Conservation (phyloP, 495 filamentous ascomycete genomes). For the Lentithecium fluviatile region DNA sequence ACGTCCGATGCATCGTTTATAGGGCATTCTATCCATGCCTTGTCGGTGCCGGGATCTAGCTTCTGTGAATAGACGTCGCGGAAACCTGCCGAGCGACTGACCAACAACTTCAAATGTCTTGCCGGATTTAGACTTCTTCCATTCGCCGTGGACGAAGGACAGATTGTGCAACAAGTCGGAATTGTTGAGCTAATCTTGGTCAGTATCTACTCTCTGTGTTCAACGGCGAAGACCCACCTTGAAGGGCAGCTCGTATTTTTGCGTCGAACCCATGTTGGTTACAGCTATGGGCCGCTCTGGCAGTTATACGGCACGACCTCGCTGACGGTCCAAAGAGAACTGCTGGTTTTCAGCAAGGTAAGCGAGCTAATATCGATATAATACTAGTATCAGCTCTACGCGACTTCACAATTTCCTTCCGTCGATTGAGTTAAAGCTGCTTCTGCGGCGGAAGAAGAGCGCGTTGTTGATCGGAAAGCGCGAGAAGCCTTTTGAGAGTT, state of each 20-base stretch:
- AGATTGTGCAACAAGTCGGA: slow-evolving; percentile 57
- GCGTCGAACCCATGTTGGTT: slow-evolving; percentile 11
- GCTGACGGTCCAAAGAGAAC: too few relatives aligned
- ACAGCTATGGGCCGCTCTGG: neutral
- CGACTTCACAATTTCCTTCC: too few relatives aligned
- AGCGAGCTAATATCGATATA: too few relatives aligned
- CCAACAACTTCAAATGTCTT: slow-evolving; percentile 66
- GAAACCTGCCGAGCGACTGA: slow-evolving; percentile 34
- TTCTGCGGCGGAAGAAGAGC: too few relatives aligned
- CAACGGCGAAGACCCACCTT: slow-evolving; percentile 9
- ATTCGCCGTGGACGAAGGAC: slow-evolving; percentile 61
- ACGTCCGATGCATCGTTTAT: slow-evolving; percentile 62
- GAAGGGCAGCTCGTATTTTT: slow-evolving; percentile 25
- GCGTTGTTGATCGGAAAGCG: too few relatives aligned
- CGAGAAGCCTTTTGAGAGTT: too few relatives aligned
- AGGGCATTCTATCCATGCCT: slow-evolving; percentile 64
- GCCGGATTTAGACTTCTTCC: slow-evolving; percentile 61
- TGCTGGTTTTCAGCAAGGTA: too few relatives aligned
- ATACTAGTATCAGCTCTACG: too few relatives aligned
- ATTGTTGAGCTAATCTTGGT: slow-evolving; percentile 53
- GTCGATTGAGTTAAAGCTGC: too few relatives aligned
- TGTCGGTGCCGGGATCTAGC: slow-evolving; percentile 63
- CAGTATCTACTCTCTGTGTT: neutral
- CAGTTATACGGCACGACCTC: too few relatives aligned
- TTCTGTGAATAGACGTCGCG: neutral